These are phyloP conservation scores for Phaeotremella fagi DNA, from an alignment of 768 basidiomycete genomes.

Conservation along the genomic window DNA sequence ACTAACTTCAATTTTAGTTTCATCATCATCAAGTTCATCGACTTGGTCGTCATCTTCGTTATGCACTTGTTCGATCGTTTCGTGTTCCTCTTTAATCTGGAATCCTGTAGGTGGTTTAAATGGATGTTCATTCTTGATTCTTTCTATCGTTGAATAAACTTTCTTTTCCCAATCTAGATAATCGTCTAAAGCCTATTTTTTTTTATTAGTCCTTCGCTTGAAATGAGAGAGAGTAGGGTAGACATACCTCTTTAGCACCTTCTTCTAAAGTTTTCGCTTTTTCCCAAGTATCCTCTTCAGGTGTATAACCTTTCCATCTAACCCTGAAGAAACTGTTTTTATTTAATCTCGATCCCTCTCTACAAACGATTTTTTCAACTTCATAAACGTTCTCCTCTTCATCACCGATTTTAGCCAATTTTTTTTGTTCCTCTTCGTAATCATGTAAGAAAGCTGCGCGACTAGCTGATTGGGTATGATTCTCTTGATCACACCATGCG, in stretches of 20 bases:
- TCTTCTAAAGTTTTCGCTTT: conserved; percentile 9
- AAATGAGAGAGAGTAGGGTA: not conserved
- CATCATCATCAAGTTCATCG: no score
- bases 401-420: not conserved
- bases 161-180: conserved; percentile 28
- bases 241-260: conserved; percentile 17
- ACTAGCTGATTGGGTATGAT: not conserved
- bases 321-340: conserved; percentile 26
- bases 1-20: no score
- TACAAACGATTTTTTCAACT: conserved; percentile 24
- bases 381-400: conserved; percentile 20
- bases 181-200: conserved; percentile 21
- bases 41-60: no score
- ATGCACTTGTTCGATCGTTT: no score
- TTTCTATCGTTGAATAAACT: conserved; percentile 16
- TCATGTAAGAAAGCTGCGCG: conserved; percentile 7
- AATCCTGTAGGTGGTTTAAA: not conserved
- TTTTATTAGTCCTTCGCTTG: no score
- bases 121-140: conserved; percentile 2
- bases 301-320: conserved; percentile 29
- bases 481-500: conserved; percentile 26
- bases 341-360: conserved; percentile 12
- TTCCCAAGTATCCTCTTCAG: conserved; percentile 36
- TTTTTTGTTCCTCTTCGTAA: conserved; percentile 3
- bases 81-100: no score